Conservation (phyloP, 2,329 filamentous ascomycete genomes). For the Teratosphaeria gauchensis region DNA sequence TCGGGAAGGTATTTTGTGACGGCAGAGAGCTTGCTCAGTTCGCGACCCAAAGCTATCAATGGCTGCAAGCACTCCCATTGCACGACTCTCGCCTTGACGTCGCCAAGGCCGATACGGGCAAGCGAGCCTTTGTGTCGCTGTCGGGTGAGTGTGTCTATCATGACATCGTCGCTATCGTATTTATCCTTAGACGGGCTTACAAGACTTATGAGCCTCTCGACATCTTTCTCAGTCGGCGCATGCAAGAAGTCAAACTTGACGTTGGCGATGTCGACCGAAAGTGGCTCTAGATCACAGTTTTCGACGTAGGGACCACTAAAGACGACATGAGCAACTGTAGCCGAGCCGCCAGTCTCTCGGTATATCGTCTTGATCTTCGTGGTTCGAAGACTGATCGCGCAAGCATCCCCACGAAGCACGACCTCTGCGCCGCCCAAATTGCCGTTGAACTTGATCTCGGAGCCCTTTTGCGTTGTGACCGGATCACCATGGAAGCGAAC, state of each 20-base stretch:
- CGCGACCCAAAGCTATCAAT: conserved; percentile 63
- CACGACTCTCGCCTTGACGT: conserved; percentile 52
- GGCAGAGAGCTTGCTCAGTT: conserved; percentile 71
- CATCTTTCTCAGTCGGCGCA: conserved; percentile 65
- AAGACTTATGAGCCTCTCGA: conserved; percentile 71
- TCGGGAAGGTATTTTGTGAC: conserved; percentile 93
- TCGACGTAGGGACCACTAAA: conserved; percentile 54
- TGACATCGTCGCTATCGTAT: conserved; percentile 81
- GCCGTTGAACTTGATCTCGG: conserved; percentile 57
- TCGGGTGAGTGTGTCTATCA: conserved; percentile 80
- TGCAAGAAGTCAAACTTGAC: conserved; percentile 64
- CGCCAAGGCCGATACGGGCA: conserved; percentile 58
- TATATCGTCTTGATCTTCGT: conserved; percentile 75
- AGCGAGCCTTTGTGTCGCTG: conserved; percentile 82
- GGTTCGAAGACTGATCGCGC: conserved; percentile 63
- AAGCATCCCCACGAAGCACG: conserved; percentile 67
- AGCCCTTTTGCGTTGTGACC: conserved; percentile 1
- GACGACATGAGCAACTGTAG: conserved; percentile 67
- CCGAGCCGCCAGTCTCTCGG: conserved; percentile 59
- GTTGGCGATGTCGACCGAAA: conserved; percentile 11
- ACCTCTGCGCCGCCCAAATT: conserved; percentile 68
- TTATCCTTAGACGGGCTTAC: conserved; percentile 88
- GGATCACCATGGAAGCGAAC: conserved; percentile 48
- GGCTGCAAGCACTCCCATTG: conserved; percentile 56
- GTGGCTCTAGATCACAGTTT: conserved; percentile 30